phyloP scores from a whole-genome alignment of 306 rosid species.

The Gynostemma pentaphyllum region DNA sequence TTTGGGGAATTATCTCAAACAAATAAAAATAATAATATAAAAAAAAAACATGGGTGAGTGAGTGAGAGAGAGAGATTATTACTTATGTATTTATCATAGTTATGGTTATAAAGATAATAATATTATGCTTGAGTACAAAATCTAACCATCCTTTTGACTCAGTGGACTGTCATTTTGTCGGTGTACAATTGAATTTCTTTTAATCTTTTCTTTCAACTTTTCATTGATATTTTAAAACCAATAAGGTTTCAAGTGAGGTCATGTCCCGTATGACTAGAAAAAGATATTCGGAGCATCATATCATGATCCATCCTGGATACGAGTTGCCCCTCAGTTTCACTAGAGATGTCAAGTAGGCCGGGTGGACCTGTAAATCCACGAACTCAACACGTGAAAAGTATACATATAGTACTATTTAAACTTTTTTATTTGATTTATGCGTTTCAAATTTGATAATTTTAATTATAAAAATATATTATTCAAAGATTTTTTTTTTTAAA shows the following conservation, averaged over 20 bases:
- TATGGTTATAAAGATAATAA: neutral
- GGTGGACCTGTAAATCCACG: too few species aligned
- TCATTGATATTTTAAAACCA: neutral
- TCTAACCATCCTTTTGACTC: neutral
- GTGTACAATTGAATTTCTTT: neutral
- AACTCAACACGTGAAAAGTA: too few species aligned
- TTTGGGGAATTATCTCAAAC: neutral
- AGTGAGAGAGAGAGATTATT: neutral
- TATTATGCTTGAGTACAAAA: neutral
- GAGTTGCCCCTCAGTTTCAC: neutral
- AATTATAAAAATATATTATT: too few species aligned
- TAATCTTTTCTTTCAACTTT: neutral
- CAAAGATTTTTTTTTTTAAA: too few species aligned
- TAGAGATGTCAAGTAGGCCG: too few species aligned
- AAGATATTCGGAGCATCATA: neutral
- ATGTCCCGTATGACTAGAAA: neutral
- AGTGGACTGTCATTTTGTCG: slow-evolving; percentile 3
- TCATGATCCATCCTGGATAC: slow-evolving; percentile 8
- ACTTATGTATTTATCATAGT: neutral
- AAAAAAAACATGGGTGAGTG: neutral
- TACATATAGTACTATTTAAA: too few species aligned
- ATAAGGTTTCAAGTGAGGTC: slow-evolving; percentile 1
- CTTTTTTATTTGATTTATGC: too few species aligned
- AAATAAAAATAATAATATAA: neutral
- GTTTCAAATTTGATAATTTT: too few species aligned